phyloP scores from a whole-genome alignment of 306 rosid species.

The Acacia crassicarpa region DNA sequence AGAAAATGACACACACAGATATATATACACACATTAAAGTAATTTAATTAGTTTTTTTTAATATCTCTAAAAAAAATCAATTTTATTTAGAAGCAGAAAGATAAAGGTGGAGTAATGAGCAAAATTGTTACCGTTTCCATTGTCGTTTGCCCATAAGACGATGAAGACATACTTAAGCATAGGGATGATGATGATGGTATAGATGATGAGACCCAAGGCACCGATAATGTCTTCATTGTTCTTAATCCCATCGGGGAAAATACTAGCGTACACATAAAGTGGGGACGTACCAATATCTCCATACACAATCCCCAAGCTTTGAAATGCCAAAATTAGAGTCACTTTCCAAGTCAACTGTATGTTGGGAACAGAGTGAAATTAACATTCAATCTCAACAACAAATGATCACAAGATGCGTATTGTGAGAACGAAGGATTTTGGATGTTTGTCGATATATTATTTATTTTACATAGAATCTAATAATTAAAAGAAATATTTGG shows the following conservation, averaged over 20 bases:
- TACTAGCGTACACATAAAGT: conserved; percentile 62
- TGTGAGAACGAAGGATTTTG: too few relatives aligned
- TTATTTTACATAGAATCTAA: too few relatives aligned
- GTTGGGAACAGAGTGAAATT: background rate
- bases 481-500: too few relatives aligned
- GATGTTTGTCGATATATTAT: too few relatives aligned
- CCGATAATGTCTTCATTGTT: conserved; percentile 58
- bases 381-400: background rate
- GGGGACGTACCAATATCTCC: conserved; percentile 97
- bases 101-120: too few relatives aligned
- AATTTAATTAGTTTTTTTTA: too few relatives aligned
- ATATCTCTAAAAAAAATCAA: too few relatives aligned
- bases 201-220: conserved; percentile 71
- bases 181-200: conserved; percentile 61
- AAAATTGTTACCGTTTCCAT: conserved; percentile 60
- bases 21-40: too few relatives aligned
- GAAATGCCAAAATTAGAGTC: conserved; percentile 71
- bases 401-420: too few relatives aligned
- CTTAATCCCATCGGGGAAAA: conserved; percentile 38
- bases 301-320: conserved; percentile 77
- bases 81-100: too few relatives aligned
- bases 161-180: conserved; percentile 74
- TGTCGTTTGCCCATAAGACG: conserved; percentile 76
- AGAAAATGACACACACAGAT: too few relatives aligned
- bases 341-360: conserved; percentile 41